A percentile compares a stretch with the other conserved stretches of the same genome.
These are phyloP conservation scores for Exsudoporus floridanus DNA, from an alignment of 1,284 basidiomycete species.

Conservation along the genomic window DNA sequence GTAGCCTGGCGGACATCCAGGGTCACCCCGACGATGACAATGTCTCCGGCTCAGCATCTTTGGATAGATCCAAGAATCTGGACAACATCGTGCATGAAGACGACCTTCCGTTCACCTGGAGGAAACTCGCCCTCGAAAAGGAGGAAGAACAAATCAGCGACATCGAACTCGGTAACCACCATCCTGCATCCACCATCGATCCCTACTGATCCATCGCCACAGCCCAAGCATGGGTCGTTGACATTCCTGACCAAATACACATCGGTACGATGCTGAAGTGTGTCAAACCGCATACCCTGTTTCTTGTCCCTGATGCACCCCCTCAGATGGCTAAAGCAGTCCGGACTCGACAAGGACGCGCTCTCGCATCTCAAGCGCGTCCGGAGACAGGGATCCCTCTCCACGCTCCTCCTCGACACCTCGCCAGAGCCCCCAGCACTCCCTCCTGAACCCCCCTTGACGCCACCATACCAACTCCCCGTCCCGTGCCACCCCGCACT, in stretches of 20 bases:
- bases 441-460: conserved; percentile 40
- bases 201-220: conserved; percentile 6
- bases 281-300: not conserved
- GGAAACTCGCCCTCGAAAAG: conserved; percentile 52
- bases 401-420: conserved; percentile 54
- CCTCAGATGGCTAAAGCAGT: conserved; percentile 62
- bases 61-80: not conserved
- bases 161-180: conserved; percentile 49
- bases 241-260: conserved; percentile 67
- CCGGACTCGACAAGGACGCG: conserved; percentile 56
- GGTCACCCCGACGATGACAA: conserved; percentile 19
- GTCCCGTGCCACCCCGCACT: conserved; percentile 77
- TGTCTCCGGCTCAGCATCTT: conserved; percentile 28
- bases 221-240: conserved; percentile 79
- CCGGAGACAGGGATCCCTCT: conserved; percentile 49
- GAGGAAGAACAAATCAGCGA: conserved; percentile 60
- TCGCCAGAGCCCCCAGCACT: conserved; percentile 38
- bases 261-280: conserved; percentile 69
- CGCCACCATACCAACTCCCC: conserved; percentile 51
- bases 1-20: conserved; percentile 40
- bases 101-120: conserved; percentile 61
- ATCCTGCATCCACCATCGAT: not conserved
- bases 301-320: conserved; percentile 1
- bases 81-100: conserved; percentile 52
- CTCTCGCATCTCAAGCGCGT: conserved; percentile 82